Conservation (phyloP, 352 stramenopile genomes). For the Pythium periplocum region DNA sequence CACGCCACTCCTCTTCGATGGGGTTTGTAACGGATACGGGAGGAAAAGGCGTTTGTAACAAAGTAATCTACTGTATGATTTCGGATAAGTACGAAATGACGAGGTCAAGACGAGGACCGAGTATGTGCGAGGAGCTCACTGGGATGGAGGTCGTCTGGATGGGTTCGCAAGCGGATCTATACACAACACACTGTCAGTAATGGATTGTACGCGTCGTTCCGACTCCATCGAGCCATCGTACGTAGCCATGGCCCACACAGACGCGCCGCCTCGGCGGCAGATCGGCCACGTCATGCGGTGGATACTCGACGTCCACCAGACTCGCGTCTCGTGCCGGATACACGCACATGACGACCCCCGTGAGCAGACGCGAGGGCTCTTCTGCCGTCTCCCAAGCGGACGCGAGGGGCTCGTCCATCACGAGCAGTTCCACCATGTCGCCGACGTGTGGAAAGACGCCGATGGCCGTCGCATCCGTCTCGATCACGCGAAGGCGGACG, state of each 20-base stretch:
- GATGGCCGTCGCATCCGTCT: constrained; percentile 22
- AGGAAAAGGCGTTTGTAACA: no score
- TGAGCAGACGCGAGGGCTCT: constrained; percentile 15
- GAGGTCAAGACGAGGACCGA: no score
- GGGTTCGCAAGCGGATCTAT: background rate
- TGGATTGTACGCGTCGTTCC: no score
- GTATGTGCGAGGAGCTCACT: no score
- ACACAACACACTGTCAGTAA: background rate
- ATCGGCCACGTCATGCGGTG: constrained; percentile 12
- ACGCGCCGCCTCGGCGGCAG: constrained; percentile 18
- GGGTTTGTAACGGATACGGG: no score
- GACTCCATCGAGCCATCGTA: constrained; percentile 13
- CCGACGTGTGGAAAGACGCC: constrained; percentile 29
- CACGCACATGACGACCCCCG: constrained; percentile 34
- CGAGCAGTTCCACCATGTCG: constrained; percentile 34
- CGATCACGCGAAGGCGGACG: constrained; percentile 21
- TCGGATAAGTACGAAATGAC: no score
- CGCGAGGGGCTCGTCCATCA: constrained; percentile 23
- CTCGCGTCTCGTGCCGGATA: constrained; percentile 38
- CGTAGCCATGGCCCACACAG: constrained; percentile 51
- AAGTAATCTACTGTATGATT: no score
- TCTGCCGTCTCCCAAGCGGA: constrained; percentile 6
- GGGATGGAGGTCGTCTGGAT: no score
- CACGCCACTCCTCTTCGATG: no score
- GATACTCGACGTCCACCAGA: constrained; percentile 41